Evolutionary conservation across 1,284 basidiomycete species (phyloP).

Genomic region (Marasmius fiardii): DNA sequence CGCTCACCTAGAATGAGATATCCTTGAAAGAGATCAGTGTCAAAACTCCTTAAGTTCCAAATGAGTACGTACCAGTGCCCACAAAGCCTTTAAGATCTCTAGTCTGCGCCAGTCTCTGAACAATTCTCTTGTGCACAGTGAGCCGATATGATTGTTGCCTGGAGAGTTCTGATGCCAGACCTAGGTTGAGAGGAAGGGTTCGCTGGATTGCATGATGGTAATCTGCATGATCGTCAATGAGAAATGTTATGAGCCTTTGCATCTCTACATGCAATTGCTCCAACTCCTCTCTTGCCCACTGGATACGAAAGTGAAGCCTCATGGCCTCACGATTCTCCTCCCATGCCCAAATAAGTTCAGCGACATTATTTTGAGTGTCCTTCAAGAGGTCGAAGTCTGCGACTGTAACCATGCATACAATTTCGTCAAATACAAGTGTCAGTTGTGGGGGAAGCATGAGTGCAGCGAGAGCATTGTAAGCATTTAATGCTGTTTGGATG

Average conservation of each 20-base stretch:
- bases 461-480: conserved; percentile 15
- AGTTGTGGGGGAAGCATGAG: neutral
- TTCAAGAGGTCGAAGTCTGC: conserved; percentile 8
- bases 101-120: neutral
- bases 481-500: conserved; percentile 14
- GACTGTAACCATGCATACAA: no score
- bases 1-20: neutral
- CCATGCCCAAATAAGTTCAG: neutral
- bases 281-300: conserved; percentile 7
- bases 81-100: neutral
- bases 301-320: neutral
- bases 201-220: neutral
- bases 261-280: conserved; percentile 5
- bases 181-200: neutral
- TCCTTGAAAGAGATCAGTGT: neutral
- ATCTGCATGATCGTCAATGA: conserved; percentile 4
- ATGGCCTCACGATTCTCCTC: conserved; percentile 1
- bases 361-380: conserved; percentile 2
- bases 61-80: neutral
- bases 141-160: neutral
- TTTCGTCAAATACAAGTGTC: no score
- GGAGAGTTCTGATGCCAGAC: neutral
- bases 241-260: conserved; percentile 5
- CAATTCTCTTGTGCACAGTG: neutral
- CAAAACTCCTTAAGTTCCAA: neutral